These are phyloP conservation scores for Saraca asoca DNA, from an alignment of 331 rosid species.

Conservation along the genomic window DNA sequence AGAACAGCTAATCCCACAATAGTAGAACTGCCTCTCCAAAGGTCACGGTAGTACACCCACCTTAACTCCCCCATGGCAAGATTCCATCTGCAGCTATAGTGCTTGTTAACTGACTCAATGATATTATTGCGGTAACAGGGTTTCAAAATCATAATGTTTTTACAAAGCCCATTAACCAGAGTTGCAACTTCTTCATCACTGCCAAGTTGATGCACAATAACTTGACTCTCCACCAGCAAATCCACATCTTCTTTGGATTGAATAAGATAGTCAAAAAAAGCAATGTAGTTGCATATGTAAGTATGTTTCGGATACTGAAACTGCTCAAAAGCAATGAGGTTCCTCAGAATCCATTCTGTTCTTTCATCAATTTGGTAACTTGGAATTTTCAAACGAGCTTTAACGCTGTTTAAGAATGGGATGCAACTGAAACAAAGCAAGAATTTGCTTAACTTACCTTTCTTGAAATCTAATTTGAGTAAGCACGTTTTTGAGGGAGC, in stretches of 20 bases:
- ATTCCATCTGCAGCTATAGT: not conserved
- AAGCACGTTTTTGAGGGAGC: not conserved
- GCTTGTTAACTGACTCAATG: not conserved
- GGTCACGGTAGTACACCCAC: not conserved
- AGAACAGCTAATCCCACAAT: not conserved
- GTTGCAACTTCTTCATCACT: not conserved
- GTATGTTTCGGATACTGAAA: constrained; percentile 20
- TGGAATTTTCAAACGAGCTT: constrained; percentile 4
- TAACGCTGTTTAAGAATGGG: not conserved
- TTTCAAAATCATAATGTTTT: not conserved
- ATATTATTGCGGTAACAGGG: not conserved
- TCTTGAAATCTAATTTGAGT: not conserved
- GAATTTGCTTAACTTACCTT: not conserved
- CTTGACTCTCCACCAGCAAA: constrained; percentile 5
- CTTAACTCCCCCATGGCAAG: not conserved
- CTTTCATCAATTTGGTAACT: not conserved
- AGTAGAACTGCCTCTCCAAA: not conserved
- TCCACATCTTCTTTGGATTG: not conserved
- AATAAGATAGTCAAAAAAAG: constrained; percentile 11
- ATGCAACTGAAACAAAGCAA: not conserved
- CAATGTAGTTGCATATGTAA: not conserved
- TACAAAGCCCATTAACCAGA: constrained; percentile 14
- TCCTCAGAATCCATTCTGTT: constrained; percentile 26
- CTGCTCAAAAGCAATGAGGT: constrained; percentile 30
- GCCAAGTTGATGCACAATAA: not conserved